A percentile compares a stretch with the other conserved stretches of the same genome.
Evolutionary conservation across 306 rosid genomes (phyloP).

Genomic region (Trifolium fragiferum): DNA sequence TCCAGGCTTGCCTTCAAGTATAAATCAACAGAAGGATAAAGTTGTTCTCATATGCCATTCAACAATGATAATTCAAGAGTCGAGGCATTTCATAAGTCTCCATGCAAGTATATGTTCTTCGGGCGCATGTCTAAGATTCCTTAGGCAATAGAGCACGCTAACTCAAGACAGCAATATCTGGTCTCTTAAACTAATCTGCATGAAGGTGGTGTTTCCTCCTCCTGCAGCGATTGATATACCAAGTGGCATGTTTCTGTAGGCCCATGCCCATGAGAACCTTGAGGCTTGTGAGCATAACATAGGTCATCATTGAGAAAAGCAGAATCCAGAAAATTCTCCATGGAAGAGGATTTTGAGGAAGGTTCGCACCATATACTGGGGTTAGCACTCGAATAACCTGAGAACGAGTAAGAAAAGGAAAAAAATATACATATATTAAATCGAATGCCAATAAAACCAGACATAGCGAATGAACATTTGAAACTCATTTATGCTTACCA

Average conservation of each 20-base stretch:
- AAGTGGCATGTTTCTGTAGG: slow-evolving; percentile 73
- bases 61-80: slow-evolving; percentile 23
- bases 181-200: slow-evolving; percentile 54
- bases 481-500: slow-evolving; percentile 64
- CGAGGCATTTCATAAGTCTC: slow-evolving; percentile 14
- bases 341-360: slow-evolving; percentile 74
- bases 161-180: slow-evolving; percentile 27
- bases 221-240: slow-evolving; percentile 85
- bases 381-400: slow-evolving; percentile 96
- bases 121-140: slow-evolving; percentile 15
- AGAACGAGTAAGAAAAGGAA: slow-evolving; percentile 29
- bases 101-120: slow-evolving; percentile 17
- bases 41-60: slow-evolving; percentile 31
- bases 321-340: slow-evolving; percentile 76
- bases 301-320: slow-evolving; percentile 65
- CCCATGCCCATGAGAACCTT: slow-evolving; percentile 88
- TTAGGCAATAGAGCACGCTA: slow-evolving; percentile 35
- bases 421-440: slow-evolving; percentile 3
- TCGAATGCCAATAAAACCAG: slow-evolving; percentile 23
- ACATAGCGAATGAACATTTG: neutral
- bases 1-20: slow-evolving; percentile 36
- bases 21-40: slow-evolving; percentile 27
- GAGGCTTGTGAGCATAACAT: slow-evolving; percentile 91
- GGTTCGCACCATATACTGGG: slow-evolving; percentile 83
- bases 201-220: slow-evolving; percentile 84